Conservation (phyloP, 2,329 filamentous ascomycete genomes). For the Seiridium cupressi region DNA sequence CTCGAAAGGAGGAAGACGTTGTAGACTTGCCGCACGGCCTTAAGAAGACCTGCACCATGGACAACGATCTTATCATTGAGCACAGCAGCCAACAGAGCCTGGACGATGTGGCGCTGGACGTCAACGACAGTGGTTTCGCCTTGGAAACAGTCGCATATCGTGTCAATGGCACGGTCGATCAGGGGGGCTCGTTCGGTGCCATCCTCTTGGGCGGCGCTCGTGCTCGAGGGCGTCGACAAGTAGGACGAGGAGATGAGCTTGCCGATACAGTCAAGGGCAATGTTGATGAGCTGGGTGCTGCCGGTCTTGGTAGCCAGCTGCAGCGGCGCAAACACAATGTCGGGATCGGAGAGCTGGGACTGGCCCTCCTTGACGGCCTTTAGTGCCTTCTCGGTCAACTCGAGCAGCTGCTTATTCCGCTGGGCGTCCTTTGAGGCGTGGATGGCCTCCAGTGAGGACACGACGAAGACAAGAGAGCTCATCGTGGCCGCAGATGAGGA, state of each 20-base stretch:
- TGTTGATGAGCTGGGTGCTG: slow-evolving; percentile 82
- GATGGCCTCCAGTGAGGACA: slow-evolving; percentile 89
- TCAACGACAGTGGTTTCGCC: slow-evolving; percentile 90
- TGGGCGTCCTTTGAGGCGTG: slow-evolving; percentile 87
- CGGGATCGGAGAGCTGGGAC: slow-evolving; percentile 78
- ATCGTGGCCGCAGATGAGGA: slow-evolving; percentile 57
- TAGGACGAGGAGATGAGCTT: slow-evolving; percentile 99
- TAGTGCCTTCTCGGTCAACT: slow-evolving; percentile 78
- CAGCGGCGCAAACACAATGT: slow-evolving; percentile 86
- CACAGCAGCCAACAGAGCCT: slow-evolving; percentile 91
- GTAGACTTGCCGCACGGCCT: slow-evolving; percentile 96
- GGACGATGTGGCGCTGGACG: slow-evolving; percentile 96
- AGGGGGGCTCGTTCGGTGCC: slow-evolving; percentile 61
- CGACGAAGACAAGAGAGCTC: slow-evolving; percentile 94
- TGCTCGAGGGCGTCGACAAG: slow-evolving; percentile 71
- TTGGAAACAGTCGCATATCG: slow-evolving; percentile 98
- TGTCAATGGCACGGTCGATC: slow-evolving; percentile 97
- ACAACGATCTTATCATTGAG: slow-evolving; percentile 99
- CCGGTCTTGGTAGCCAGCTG: slow-evolving; percentile 85
- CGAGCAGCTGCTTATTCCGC: slow-evolving; percentile 79
- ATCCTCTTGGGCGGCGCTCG: slow-evolving; percentile 41
- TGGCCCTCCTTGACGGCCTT: slow-evolving; percentile 84
- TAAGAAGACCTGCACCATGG: slow-evolving; percentile 90
- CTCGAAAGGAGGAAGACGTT: slow-evolving; percentile 97
- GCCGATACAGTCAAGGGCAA: slow-evolving; percentile 94